phyloP scores from a whole-genome alignment of 164 flowering plant species.

The Vitis riparia region DNA sequence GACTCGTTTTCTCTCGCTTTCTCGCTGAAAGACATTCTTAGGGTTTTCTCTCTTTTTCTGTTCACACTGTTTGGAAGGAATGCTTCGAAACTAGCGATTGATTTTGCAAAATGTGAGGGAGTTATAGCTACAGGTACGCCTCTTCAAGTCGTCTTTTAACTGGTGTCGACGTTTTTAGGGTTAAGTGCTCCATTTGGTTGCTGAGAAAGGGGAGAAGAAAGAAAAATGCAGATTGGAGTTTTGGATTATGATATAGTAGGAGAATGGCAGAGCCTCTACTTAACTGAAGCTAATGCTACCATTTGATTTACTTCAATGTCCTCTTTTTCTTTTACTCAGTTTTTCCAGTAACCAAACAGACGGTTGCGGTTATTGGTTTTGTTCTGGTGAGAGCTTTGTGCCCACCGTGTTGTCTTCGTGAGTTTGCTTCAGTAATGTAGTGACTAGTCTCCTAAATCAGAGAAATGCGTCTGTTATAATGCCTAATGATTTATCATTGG shows the following conservation, averaged over 20 bases:
- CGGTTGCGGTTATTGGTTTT: neutral
- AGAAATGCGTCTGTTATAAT: neutral
- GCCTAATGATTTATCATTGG: no score
- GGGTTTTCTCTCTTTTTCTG: neutral
- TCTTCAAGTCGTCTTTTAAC: neutral
- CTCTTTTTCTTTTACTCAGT: neutral
- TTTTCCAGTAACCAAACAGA: neutral
- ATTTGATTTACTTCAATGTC: neutral
- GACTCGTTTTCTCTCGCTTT: neutral
- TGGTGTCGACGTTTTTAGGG: neutral
- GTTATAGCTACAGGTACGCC: conserved; percentile 2
- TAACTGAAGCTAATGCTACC: neutral
- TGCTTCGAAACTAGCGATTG: neutral
- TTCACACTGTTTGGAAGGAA: neutral
- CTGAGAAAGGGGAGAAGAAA: neutral
- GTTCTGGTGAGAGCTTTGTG: neutral
- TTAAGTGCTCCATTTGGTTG: neutral
- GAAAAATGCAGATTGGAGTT: neutral
- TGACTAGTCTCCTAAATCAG: neutral
- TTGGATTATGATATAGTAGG: neutral
- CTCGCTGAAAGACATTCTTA: neutral
- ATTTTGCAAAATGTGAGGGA: conserved; percentile 1
- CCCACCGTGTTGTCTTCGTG: neutral
- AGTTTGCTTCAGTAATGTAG: neutral
- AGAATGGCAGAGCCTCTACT: neutral